A percentile compares a stretch with the other conserved stretches of the same genome.
These are phyloP conservation scores for Coemansia sp. DNA, from an alignment of 192 early-diverging fungal species.

Conservation along the genomic window DNA sequence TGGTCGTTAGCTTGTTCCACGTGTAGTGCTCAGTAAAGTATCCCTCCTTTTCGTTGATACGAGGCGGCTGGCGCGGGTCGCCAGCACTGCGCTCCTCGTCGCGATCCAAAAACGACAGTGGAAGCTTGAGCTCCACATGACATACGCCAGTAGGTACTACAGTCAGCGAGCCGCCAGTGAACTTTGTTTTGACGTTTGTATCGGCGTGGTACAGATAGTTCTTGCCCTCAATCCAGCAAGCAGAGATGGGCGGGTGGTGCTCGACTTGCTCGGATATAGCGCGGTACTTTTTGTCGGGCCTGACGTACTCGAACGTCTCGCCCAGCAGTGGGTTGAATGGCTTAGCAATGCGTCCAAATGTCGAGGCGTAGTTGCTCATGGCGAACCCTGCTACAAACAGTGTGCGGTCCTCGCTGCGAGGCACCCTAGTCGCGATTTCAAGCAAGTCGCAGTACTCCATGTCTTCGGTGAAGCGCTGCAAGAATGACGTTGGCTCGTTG, in stretches of 20 bases:
- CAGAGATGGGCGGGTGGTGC: slow-evolving; percentile 90
- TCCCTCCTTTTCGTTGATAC: slow-evolving; percentile 56
- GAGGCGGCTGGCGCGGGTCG: slow-evolving; percentile 26
- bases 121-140: slow-evolving; percentile 78
- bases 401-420: slow-evolving; percentile 67
- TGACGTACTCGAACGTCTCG: slow-evolving; percentile 87
- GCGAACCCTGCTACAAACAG: slow-evolving; percentile 86
- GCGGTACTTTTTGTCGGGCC: slow-evolving; percentile 76
- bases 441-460: slow-evolving; percentile 86
- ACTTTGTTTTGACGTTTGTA: slow-evolving; percentile 84
- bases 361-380: slow-evolving; percentile 86
- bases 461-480: slow-evolving; percentile 87
- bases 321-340: slow-evolving; percentile 92
- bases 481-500: slow-evolving; percentile 85
- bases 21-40: slow-evolving; percentile 79
- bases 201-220: slow-evolving; percentile 86
- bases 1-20: slow-evolving; percentile 87
- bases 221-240: slow-evolving; percentile 83
- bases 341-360: slow-evolving; percentile 80
- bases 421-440: slow-evolving; percentile 68
- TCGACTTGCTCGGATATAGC: slow-evolving; percentile 88
- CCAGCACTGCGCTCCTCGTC: slow-evolving; percentile 46
- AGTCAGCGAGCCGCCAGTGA: slow-evolving; percentile 86
- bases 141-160: slow-evolving; percentile 80
- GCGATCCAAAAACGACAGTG: slow-evolving; percentile 57